These are phyloP conservation scores for Tricholoma hemisulphureum DNA, from an alignment of 768 basidiomycete species.

Conservation along the genomic window DNA sequence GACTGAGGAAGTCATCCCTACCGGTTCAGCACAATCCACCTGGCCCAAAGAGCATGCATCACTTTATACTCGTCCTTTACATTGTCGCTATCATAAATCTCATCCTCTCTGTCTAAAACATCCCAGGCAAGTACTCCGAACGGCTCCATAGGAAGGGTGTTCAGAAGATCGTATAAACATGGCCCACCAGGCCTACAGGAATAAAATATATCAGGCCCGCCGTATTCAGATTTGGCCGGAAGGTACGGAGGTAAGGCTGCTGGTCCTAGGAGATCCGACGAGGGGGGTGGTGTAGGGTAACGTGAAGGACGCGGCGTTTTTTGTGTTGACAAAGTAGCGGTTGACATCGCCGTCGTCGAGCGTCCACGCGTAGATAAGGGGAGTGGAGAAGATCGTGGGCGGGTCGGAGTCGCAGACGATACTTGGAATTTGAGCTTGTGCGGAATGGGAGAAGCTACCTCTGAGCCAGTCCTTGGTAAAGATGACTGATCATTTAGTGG, in stretches of 20 bases:
- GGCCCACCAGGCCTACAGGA: slow-evolving; percentile 70
- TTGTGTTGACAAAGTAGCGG: slow-evolving; percentile 6
- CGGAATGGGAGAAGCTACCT: background rate
- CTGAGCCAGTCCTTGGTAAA: background rate
- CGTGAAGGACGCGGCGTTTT: slow-evolving; percentile 14
- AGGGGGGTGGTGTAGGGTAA: slow-evolving; percentile 42
- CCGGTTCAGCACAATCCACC: slow-evolving; percentile 71
- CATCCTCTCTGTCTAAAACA: slow-evolving; percentile 71
- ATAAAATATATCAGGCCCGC: slow-evolving; percentile 45
- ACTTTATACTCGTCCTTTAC: slow-evolving; percentile 75
- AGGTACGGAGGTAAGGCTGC: slow-evolving; percentile 51
- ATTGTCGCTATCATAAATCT: slow-evolving; percentile 70
- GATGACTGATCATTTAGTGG: background rate
- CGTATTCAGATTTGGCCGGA: slow-evolving; percentile 46
- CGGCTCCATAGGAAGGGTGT: slow-evolving; percentile 53
- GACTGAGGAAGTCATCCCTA: slow-evolving; percentile 22
- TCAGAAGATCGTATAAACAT: slow-evolving; percentile 62
- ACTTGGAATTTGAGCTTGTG: background rate
- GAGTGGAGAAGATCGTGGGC: slow-evolving; percentile 1
- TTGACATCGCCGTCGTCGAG: slow-evolving; percentile 7
- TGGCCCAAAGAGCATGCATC: slow-evolving; percentile 72
- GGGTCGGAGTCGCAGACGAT: background rate
- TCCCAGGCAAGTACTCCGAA: slow-evolving; percentile 71
- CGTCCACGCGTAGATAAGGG: slow-evolving; percentile 7
- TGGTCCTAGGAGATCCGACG: slow-evolving; percentile 48